Evolutionary conservation across 1,139 yeast genomes (phyloP), one percentile per base, ranked within the genome.

Genomic region (Zygosaccharomyces sapae): DNA sequence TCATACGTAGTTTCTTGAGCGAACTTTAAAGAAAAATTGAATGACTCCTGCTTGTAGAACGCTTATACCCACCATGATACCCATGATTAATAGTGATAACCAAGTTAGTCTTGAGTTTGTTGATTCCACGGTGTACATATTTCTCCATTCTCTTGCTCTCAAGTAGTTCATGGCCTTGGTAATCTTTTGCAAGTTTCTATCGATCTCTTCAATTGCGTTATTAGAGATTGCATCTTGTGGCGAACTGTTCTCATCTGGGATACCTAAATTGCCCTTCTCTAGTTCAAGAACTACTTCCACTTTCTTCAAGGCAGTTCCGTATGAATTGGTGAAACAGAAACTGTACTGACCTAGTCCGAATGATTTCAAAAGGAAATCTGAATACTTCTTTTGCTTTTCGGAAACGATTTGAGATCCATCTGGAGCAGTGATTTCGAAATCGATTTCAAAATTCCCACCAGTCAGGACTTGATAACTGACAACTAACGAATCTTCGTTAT

Each of bases 81-180:
- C 66, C 54, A 81, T 82, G 59, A 79, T 83, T 50, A 77, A 69
- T 47, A 81, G 70, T 30, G 86, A 79, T 54, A 81, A 73, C 72
- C 80, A 81, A 59, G 79, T 80, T 51, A 81, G 73, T 68, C 86
- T 75, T 25, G 80, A 73, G 59, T 79, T 82, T 30, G 87, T 81
- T 34, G 84, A 78, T 62, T 71, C 73, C 49, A 81, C 87, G 39
- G 87, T 81, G 47, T 81, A 83, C 73, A 80, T 82, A 66, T 81
- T 81, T 73, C 87, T 76, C 76, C 80, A 80, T 68, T 81, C 84
- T 72, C 87, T 79, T 18, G 86, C 83, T 68, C 81, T 80, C 65
- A 81, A 73, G 61, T 81, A 80, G 61, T 79, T 80, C 68, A 81
- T 72, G 44, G 81, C 72, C 63, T 77, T 78, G 55, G 72, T 74